Conservation (phyloP, 441 rosid genomes). For the Adansonia grandidieri region DNA sequence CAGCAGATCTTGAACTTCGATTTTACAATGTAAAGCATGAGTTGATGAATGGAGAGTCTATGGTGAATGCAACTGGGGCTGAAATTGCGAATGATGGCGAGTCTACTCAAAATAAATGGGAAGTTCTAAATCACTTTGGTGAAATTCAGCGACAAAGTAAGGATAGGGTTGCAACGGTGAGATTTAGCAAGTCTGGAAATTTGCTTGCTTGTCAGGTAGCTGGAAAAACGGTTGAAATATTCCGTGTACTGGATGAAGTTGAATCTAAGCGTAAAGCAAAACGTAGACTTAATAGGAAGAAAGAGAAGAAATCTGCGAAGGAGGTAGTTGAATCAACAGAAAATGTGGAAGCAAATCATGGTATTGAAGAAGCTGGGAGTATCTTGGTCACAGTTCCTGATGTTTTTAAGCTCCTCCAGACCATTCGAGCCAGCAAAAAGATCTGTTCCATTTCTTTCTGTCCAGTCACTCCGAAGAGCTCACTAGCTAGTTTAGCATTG, state of each 20-base stretch:
- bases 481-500: conserved; percentile 72
- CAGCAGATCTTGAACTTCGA: conserved; percentile 83
- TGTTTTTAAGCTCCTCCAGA: conserved; percentile 81
- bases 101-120: conserved; percentile 66
- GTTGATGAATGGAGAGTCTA: conserved; percentile 31
- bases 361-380: conserved; percentile 45
- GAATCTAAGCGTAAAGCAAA: conserved; percentile 92
- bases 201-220: conserved; percentile 92
- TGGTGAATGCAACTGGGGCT: conserved; percentile 38
- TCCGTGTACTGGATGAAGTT: conserved; percentile 65
- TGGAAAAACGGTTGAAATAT: conserved; percentile 82
- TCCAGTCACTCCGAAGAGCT: conserved; percentile 62
- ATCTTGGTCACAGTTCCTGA: conserved; percentile 59
- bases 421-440: conserved; percentile 78
- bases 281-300: conserved; percentile 86
- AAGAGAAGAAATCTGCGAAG: conserved; percentile 79
- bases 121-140: conserved; percentile 71
- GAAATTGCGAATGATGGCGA: conserved; percentile 43
- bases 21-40: conserved; percentile 69
- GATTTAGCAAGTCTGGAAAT: conserved; percentile 72
- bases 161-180: conserved; percentile 83
- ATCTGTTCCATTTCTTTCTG: conserved; percentile 80
- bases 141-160: conserved; percentile 85
- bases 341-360: conserved; percentile 44
- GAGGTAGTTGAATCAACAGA: conserved; percentile 41